Evolutionary conservation across 148 eudicot genomes (phyloP).

Genomic region (Bassia scoparia): DNA sequence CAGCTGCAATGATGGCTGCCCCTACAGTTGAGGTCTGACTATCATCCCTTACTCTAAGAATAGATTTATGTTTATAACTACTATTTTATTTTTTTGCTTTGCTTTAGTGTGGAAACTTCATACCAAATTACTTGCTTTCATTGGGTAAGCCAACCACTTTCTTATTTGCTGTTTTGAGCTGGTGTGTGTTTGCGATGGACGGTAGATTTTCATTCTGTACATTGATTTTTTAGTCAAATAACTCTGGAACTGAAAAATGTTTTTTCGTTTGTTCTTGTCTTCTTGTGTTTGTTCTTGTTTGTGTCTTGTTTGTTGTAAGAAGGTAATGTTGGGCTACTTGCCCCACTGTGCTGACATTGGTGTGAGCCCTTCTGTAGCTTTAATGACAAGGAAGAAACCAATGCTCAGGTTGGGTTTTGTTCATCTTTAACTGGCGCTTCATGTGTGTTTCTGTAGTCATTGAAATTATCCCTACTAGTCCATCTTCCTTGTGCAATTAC

Average conservation of each 20-base stretch:
- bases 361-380: constrained; percentile 99
- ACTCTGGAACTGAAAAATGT: constrained; percentile 71
- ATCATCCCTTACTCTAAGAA: constrained; percentile 16
- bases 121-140: constrained; percentile 71
- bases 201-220: constrained; percentile 25
- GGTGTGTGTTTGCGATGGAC: constrained; percentile 32
- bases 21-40: constrained; percentile 58
- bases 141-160: constrained; percentile 85
- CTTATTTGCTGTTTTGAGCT: constrained; percentile 33
- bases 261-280: constrained; percentile 81
- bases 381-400: constrained; percentile 78
- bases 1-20: constrained; percentile 70
- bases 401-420: constrained; percentile 90
- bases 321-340: constrained; percentile 96
- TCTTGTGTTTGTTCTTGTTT: constrained; percentile 94
- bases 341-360: constrained; percentile 98
- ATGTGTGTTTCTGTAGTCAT: constrained; percentile 61
- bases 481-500: constrained; percentile 3
- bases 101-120: constrained; percentile 79
- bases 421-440: constrained; percentile 69
- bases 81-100: constrained; percentile 36
- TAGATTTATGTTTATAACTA: constrained; percentile 45
- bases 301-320: constrained; percentile 88
- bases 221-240: constrained; percentile 44
- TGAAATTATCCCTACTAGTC: neutral